A percentile compares a stretch with the other conserved stretches of the same genome.
Evolutionary conservation across 2,329 filamentous ascomycete species (phyloP).

Genomic region (Elsinoe batatas): DNA sequence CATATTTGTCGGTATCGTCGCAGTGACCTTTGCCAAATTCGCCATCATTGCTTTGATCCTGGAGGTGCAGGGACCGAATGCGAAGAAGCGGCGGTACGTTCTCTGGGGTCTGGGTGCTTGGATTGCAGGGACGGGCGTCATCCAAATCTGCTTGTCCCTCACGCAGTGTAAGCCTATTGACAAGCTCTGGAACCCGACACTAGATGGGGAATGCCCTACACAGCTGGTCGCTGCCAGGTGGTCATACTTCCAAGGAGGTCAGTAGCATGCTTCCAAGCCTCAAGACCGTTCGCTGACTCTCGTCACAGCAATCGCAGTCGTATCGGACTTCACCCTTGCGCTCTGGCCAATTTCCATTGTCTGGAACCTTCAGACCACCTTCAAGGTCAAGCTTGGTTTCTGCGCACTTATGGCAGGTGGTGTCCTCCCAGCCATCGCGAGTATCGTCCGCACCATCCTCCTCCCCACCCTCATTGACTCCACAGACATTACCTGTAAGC

Average conservation of each 20-base stretch:
- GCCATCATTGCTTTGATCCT: slow-evolving; percentile 7
- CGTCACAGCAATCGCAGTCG: slow-evolving; percentile 5
- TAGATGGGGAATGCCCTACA: background rate
- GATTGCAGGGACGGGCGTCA: background rate
- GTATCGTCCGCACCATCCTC: background rate
- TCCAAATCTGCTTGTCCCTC: slow-evolving; percentile 1
- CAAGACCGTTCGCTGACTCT: background rate
- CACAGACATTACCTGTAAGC: slow-evolving; percentile 7
- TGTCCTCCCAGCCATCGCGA: slow-evolving; percentile 8
- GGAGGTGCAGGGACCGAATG: slow-evolving; percentile 6
- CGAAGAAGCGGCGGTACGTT: slow-evolving; percentile 1
- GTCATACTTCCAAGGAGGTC: slow-evolving; percentile 8
- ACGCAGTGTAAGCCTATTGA: slow-evolving; percentile 9
- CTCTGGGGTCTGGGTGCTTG: slow-evolving; percentile 4
- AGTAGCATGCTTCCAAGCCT: background rate
- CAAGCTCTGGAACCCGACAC: slow-evolving; percentile 9
- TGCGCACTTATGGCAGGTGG: slow-evolving; percentile 9
- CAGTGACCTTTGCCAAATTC: background rate
- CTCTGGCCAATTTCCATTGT: slow-evolving; percentile 35
- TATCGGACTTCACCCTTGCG: slow-evolving; percentile 34
- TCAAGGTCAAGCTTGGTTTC: slow-evolving; percentile 29
- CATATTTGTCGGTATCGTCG: slow-evolving; percentile 10
- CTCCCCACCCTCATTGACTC: background rate
- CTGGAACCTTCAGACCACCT: slow-evolving; percentile 34
- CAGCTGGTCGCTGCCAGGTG: background rate